A percentile compares a stretch with the other conserved stretches of the same genome.
phyloP scores from a whole-genome alignment of 2,329 filamentous ascomycete species.

The Penicillium sp. region DNA sequence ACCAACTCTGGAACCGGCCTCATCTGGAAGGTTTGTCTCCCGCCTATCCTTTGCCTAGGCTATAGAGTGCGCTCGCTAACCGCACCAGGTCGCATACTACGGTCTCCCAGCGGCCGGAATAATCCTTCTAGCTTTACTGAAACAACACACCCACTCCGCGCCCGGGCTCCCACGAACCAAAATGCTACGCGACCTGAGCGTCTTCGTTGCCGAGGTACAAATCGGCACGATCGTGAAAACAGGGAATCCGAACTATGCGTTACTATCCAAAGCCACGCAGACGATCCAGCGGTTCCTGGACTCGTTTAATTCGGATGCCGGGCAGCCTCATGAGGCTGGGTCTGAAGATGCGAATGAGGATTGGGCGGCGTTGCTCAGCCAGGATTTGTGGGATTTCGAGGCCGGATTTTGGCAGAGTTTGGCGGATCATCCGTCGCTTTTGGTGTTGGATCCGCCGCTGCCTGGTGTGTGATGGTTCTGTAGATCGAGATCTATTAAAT shows the following conservation, averaged over 20 bases:
- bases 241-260: conserved; percentile 27
- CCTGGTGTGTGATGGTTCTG: conserved; percentile 13
- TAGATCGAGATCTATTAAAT: too few relatives aligned
- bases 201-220: conserved; percentile 32
- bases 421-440: conserved; percentile 30
- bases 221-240: conserved; percentile 27
- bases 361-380: conserved; percentile 25
- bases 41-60: background rate
- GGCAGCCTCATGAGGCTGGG: conserved; percentile 6
- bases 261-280: conserved; percentile 27
- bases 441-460: conserved; percentile 24
- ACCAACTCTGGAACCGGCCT: conserved; percentile 31
- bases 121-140: conserved; percentile 30
- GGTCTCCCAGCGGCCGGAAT: conserved; percentile 34
- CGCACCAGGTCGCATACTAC: conserved; percentile 28
- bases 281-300: conserved; percentile 31
- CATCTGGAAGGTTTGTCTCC: conserved; percentile 28
- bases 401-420: conserved; percentile 30
- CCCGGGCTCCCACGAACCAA: conserved; percentile 18
- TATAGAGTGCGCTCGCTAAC: background rate
- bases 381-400: conserved; percentile 31
- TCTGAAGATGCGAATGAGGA: conserved; percentile 21
- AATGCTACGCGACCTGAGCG: conserved; percentile 28
- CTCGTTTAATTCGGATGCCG: conserved; percentile 22
- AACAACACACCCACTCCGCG: conserved; percentile 18